A percentile compares a stretch with the other conserved stretches of the same genome.
These are phyloP conservation scores for Strigomonas culicis DNA, from an alignment of 208 protist genomes.

Conservation along the genomic window DNA sequence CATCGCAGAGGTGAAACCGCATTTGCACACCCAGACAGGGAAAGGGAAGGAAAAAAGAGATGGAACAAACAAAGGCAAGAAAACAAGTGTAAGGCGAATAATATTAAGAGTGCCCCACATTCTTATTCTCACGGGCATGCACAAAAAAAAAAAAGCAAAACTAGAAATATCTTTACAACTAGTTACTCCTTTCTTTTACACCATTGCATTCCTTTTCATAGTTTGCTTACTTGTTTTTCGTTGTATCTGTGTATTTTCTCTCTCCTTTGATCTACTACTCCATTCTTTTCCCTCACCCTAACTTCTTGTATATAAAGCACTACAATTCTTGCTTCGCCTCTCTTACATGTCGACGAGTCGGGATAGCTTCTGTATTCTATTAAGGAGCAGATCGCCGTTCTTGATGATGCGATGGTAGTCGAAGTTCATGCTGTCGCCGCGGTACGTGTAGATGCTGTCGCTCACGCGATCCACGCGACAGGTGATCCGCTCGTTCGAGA, in stretches of 20 bases:
- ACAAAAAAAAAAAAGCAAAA: neutral
- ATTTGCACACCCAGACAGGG: no score
- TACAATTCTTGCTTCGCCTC: neutral
- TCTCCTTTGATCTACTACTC: neutral
- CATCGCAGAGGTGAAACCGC: neutral
- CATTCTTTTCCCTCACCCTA: neutral
- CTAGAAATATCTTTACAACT: no score
- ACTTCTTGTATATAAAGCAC: no score
- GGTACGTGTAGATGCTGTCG: conserved; percentile 95
- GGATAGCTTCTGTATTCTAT: conserved; percentile 98
- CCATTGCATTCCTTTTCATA: neutral
- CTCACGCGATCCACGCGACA: conserved; percentile 98
- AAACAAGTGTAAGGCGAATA: neutral
- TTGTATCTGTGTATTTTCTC: neutral
- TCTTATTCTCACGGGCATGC: conserved; percentile 1
- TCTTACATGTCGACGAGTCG: conserved; percentile 94
- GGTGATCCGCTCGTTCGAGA: conserved; percentile 94
- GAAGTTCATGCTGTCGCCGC: conserved; percentile 95
- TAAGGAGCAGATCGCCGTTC: conserved; percentile 97
- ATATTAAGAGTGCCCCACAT: neutral
- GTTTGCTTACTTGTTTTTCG: conserved; percentile 11
- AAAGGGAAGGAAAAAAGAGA: neutral
- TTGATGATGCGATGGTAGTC: conserved; percentile 96
- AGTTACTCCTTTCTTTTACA: neutral
- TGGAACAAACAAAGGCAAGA: neutral